Evolutionary conservation across 2,329 filamentous ascomycete species (phyloP), one percentile per base, ranked within the genome.

Genomic region (Onygenales sp.): DNA sequence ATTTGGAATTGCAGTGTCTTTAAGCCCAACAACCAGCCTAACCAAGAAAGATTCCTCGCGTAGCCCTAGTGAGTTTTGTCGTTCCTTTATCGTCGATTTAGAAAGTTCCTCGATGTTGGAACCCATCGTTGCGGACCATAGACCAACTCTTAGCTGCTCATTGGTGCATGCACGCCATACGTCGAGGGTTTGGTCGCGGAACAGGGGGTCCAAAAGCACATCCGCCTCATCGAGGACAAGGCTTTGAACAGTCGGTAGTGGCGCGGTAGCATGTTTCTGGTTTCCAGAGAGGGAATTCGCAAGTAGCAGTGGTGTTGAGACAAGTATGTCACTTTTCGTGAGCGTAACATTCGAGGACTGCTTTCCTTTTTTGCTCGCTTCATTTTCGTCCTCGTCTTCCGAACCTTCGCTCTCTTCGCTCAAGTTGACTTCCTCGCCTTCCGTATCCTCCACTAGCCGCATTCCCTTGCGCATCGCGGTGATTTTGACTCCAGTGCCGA

Each of bases 61-160:
- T 59, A 65, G 3, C 17, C 60, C 60, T 63, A 77, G 70, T 39
- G 57, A 65, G 43, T 70, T 66, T 50, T 69, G 77, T 38, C 84
- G 78, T 7, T 76, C 71, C 41, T 77, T 72, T 50, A 93, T 79
- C 11, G 84, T 85, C n/a, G 82, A 80, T 6, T 80, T 80, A 46
- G 89, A 81, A 7, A 96, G 75, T 17, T 84, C 77, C 72, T 98
- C 93, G 43, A 97, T 87, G 61, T 86, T 93, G 13, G 92, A 95
- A 3, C 88, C 89, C 85, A 98, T 96, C 0, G 93, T 98, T 11
- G 93, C 93, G 11, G 93, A 97, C 90, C 92, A 98, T 56, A 95
- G 84, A 8, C 87, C 89, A 3, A 89, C 78, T 27, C 84, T 81
- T 7, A 97, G 75, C n/a, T 78, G 71, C 2, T 81, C 76, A 60